phyloP scores from a whole-genome alignment of 2,329 filamentous ascomycete genomes.

The Aspergillus terreus region DNA sequence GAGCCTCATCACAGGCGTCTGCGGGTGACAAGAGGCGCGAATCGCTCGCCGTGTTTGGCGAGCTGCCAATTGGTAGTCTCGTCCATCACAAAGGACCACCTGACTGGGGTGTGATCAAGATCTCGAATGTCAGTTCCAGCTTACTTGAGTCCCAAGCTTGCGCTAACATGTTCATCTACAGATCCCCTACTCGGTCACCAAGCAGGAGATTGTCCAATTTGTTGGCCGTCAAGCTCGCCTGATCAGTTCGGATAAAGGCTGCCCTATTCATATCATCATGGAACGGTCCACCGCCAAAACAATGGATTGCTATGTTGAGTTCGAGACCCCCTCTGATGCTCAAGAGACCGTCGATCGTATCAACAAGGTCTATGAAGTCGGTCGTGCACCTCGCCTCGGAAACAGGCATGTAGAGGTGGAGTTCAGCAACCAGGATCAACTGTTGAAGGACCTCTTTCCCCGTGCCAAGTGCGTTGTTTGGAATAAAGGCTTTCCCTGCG shows the following conservation, averaged over 20 bases:
- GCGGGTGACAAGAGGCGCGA: constrained; percentile 8
- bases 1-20: background rate
- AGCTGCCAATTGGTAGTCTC: constrained; percentile 28
- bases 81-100: constrained; percentile 17
- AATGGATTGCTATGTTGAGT: constrained; percentile 52
- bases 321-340: constrained; percentile 38
- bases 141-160: background rate
- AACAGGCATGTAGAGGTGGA: constrained; percentile 46
- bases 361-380: constrained; percentile 30
- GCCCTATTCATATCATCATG: constrained; percentile 55
- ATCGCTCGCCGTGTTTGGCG: constrained; percentile 13
- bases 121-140: constrained; percentile 31
- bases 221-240: constrained; percentile 43
- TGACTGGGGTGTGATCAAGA: constrained; percentile 30
- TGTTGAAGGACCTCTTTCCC: constrained; percentile 52
- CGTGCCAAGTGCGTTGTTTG: constrained; percentile 49
- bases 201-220: constrained; percentile 47
- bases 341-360: constrained; percentile 34
- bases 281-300: constrained; percentile 56
- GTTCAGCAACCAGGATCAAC: constrained; percentile 44
- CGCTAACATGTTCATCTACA: constrained; percentile 10
- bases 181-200: constrained; percentile 52
- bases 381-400: constrained; percentile 43
- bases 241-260: constrained; percentile 36
- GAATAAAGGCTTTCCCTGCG: constrained; percentile 33